These are phyloP conservation scores for Penicillium sp. DNA, from an alignment of 2,329 filamentous ascomycete species.

Conservation along the genomic window DNA sequence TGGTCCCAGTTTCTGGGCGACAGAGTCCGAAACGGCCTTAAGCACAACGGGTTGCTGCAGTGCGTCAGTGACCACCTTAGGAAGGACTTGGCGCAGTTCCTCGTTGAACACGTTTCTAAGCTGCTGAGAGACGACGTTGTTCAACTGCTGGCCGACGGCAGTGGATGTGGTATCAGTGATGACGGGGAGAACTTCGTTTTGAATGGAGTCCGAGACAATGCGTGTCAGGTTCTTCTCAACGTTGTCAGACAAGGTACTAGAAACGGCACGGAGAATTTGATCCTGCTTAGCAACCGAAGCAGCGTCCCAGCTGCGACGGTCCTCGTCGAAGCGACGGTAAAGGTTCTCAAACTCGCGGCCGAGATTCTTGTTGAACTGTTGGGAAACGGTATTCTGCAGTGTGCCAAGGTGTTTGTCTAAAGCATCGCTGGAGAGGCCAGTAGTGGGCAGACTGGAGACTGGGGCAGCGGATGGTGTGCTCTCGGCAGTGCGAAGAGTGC, in stretches of 20 bases:
- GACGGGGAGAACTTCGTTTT: slow-evolving; percentile 70
- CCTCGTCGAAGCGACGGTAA: slow-evolving; percentile 64
- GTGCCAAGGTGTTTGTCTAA: slow-evolving; percentile 61
- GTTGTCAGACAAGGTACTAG: slow-evolving; percentile 66
- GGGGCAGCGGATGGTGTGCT: not conserved
- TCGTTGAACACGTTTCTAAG: slow-evolving; percentile 65
- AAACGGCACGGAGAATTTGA: slow-evolving; percentile 65
- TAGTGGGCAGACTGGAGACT: not conserved
- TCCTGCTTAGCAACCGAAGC: slow-evolving; percentile 65
- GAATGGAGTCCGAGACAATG: slow-evolving; percentile 73
- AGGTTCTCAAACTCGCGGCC: slow-evolving; percentile 54
- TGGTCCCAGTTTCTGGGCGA: slow-evolving; percentile 63
- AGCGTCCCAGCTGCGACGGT: slow-evolving; percentile 63
- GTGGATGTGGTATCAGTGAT: slow-evolving; percentile 66
- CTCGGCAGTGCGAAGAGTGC: not conserved
- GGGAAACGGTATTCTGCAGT: slow-evolving; percentile 48
- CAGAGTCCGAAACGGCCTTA: slow-evolving; percentile 68
- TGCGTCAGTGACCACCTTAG: slow-evolving; percentile 63
- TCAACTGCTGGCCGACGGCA: slow-evolving; percentile 69
- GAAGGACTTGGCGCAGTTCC: slow-evolving; percentile 70
- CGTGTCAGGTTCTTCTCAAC: slow-evolving; percentile 72
- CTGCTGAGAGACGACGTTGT: slow-evolving; percentile 63
- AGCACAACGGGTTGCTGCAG: slow-evolving; percentile 72
- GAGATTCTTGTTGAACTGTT: slow-evolving; percentile 49
- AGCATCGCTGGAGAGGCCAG: slow-evolving; percentile 53